Conservation (phyloP, 1,284 basidiomycete species). For the Ganoderma lingzhi region DNA sequence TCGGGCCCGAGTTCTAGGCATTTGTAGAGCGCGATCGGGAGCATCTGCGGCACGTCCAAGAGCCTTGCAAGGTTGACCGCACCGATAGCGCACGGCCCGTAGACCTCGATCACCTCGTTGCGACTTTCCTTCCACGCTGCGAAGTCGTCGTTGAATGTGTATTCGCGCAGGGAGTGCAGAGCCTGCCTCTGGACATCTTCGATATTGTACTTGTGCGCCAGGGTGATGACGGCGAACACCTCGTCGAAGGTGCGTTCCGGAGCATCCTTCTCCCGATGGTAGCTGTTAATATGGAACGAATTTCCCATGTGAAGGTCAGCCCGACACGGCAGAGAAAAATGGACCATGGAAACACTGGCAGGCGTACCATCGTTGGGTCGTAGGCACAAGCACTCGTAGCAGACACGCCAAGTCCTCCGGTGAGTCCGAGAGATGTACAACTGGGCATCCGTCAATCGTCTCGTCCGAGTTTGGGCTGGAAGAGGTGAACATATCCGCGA, state of each 20-base stretch:
- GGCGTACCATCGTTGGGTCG: background rate
- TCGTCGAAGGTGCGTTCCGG: background rate
- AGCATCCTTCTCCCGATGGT: background rate
- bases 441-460: slow-evolving; percentile 17
- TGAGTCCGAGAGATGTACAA: slow-evolving; percentile 5
- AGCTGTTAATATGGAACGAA: background rate
- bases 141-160: background rate
- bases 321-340: background rate
- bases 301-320: background rate
- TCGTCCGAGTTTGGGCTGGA: slow-evolving; percentile 20
- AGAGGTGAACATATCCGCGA: slow-evolving; percentile 29
- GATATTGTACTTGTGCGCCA: slow-evolving; percentile 23
- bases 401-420: background rate
- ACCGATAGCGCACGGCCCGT: background rate
- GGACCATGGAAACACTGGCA: too few species aligned
- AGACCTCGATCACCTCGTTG: background rate
- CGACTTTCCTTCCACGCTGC: background rate
- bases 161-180: background rate
- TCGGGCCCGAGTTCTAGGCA: slow-evolving; percentile 4
- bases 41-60: slow-evolving; percentile 5
- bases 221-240: slow-evolving; percentile 11
- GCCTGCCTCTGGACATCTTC: background rate
- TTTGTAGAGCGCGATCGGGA: slow-evolving; percentile 8
- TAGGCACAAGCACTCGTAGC: background rate
- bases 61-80: slow-evolving; percentile 21